Percentiles rank a stretch among this genome's conserved stretches.
These are phyloP conservation scores for thale cress (Arabidopsis thaliana) DNA, from an alignment of 345 rosid genomes.

Conservation along the genomic window TAIR10.1 NC_003076.8:16221001-16221500, in stretches of 20 bases:
- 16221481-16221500: conserved; percentile 74
- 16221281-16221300: neutral
- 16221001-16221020: conserved; percentile 92
- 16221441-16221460: conserved; percentile 54
- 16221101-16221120: conserved; percentile 72
- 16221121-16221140: conserved; percentile 56
- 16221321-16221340: neutral
- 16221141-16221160: conserved; percentile 59
- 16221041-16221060: conserved; percentile 59
- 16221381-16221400: conserved; percentile 7
- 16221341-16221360: conserved; percentile 13
- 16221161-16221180: conserved; percentile 71
- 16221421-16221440: conserved; percentile 91
- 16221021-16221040: conserved; percentile 74
- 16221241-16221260: conserved; percentile 87
- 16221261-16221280: conserved; percentile 77
- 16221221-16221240: conserved; percentile 73
- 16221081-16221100: conserved; percentile 61
- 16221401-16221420: conserved; percentile 31
- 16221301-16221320: neutral
- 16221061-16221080: conserved; percentile 61
- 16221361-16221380: conserved; percentile 12
- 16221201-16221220: conserved; percentile 95
- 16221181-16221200: conserved; percentile 64
- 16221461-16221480: conserved; percentile 64